Evolutionary conservation across 2,329 filamentous ascomycete species (phyloP).

Genomic region (Ophiostoma ulmi): DNA sequence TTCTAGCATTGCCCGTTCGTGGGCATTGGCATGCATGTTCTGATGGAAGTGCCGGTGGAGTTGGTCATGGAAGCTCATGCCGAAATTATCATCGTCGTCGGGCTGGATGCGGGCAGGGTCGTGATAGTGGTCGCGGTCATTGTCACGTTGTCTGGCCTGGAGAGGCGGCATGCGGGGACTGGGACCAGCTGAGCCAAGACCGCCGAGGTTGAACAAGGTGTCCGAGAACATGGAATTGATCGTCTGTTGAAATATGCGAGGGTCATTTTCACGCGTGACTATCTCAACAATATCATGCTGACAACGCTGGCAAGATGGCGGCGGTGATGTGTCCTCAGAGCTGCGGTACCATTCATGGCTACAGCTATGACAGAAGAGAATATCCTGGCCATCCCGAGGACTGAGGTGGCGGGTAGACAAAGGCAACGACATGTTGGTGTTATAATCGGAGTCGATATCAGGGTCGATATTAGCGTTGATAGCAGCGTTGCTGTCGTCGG

Average conservation of each 20-base stretch:
- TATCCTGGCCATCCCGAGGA: conserved; percentile 53
- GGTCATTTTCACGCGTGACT: conserved; percentile 62
- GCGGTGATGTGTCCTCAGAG: conserved; percentile 60
- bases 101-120: neutral
- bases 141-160: neutral
- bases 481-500: conserved; percentile 29
- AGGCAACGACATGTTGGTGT: conserved; percentile 31
- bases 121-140: neutral
- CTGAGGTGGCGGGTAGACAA: conserved; percentile 41
- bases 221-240: conserved; percentile 14
- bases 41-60: neutral
- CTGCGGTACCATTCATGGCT: conserved; percentile 73
- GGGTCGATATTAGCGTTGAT: conserved; percentile 28
- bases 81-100: neutral
- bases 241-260: conserved; percentile 40
- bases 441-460: conserved; percentile 25
- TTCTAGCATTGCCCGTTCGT: neutral
- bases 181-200: conserved; percentile 1
- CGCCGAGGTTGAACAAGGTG: conserved; percentile 15
- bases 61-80: conserved; percentile 8
- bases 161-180: neutral
- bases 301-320: conserved; percentile 75
- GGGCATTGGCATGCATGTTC: neutral
- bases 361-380: conserved; percentile 84
- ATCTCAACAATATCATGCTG: conserved; percentile 77